These are phyloP conservation scores for Prunus yedoensis DNA, from an alignment of 331 rosid species.

Conservation along the genomic window DNA sequence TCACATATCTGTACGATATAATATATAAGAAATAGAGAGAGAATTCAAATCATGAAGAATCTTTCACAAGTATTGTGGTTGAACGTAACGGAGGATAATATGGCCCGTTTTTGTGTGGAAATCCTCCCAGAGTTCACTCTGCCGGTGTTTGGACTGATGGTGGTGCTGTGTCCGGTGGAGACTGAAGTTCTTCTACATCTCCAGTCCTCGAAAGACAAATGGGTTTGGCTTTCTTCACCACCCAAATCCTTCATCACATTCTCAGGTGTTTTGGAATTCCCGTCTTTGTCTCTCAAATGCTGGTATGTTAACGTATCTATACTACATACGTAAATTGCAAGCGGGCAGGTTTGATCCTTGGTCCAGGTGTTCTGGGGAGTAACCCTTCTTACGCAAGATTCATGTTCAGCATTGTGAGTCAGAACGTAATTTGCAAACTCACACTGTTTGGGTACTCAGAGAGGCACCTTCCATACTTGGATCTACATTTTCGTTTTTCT, in stretches of 20 bases:
- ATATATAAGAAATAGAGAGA: neutral
- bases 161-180: no score
- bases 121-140: slow-evolving; percentile 12
- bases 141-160: neutral
- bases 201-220: slow-evolving; percentile 6
- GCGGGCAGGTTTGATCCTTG: slow-evolving; percentile 6
- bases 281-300: neutral
- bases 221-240: neutral
- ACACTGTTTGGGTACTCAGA: slow-evolving; percentile 56
- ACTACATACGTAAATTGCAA: no score
- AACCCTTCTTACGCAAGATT: neutral
- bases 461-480: slow-evolving; percentile 49
- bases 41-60: neutral
- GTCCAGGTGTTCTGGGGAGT: neutral
- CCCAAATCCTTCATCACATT: slow-evolving; percentile 6
- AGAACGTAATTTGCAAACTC: slow-evolving; percentile 38
- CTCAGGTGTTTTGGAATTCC: neutral
- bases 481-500: slow-evolving; percentile 40
- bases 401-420: neutral
- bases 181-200: neutral
- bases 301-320: neutral
- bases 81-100: neutral
- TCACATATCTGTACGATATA: neutral
- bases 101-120: neutral
- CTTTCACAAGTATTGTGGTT: neutral